These are phyloP conservation scores for Gentiana macrophylla DNA, from an alignment of 257 asterid genomes.

Conservation along the genomic window DNA sequence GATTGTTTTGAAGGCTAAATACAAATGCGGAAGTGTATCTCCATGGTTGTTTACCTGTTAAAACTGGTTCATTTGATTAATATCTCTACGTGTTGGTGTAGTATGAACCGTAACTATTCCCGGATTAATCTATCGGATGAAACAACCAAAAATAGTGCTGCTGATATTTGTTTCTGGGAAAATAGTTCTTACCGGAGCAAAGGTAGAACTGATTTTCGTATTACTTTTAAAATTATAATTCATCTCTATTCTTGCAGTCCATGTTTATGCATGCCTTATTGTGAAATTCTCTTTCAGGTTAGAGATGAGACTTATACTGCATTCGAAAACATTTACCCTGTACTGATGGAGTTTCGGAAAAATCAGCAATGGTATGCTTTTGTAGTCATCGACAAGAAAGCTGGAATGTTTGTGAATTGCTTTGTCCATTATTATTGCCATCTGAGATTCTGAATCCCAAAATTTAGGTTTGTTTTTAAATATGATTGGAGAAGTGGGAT, in stretches of 20 bases:
- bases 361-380: constrained; percentile 75
- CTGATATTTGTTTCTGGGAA: constrained; percentile 93
- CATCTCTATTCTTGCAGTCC: not conserved
- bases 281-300: constrained; percentile 29
- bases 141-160: constrained; percentile 86
- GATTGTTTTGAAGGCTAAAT: too few species aligned
- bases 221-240: too few species aligned
- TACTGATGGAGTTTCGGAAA: constrained; percentile 79
- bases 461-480: too few species aligned
- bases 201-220: constrained; percentile 33
- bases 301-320: constrained; percentile 87
- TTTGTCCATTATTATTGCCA: too few species aligned
- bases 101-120: constrained; percentile 96
- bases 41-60: too few species aligned
- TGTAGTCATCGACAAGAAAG: not conserved
- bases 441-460: too few species aligned
- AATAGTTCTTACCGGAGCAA: constrained; percentile 92
- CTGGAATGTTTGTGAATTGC: too few species aligned
- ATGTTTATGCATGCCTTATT: too few species aligned
- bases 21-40: too few species aligned
- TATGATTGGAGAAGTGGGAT: too few species aligned
- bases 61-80: not conserved
- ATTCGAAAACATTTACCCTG: constrained; percentile 89
- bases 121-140: constrained; percentile 87
- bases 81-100: constrained; percentile 15